Evolutionary conservation across 257 asterid species (phyloP).

Genomic region (Solanum clarkiae): DNA sequence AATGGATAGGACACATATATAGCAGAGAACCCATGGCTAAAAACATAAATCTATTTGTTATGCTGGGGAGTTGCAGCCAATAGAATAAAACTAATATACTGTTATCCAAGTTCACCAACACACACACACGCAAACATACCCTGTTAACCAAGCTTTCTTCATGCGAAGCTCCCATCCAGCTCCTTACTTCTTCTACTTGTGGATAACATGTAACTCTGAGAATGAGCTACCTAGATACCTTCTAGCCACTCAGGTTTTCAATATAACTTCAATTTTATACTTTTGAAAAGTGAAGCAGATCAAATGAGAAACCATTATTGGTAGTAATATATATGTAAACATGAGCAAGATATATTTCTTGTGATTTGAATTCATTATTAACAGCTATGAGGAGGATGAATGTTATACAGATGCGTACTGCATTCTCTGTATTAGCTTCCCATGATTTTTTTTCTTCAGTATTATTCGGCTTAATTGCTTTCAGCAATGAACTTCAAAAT

Average conservation of each 20-base stretch:
- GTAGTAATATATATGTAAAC: neutral
- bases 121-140: neutral
- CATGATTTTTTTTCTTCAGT: neutral
- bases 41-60: neutral
- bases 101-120: neutral
- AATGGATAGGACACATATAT: neutral
- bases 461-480: neutral
- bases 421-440: neutral
- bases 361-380: neutral
- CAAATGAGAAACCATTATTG: neutral
- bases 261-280: neutral
- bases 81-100: neutral
- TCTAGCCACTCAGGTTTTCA: neutral
- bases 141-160: neutral
- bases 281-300: neutral
- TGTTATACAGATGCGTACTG: neutral
- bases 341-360: neutral
- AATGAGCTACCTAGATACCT: neutral
- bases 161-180: neutral
- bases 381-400: neutral
- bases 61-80: neutral
- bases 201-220: neutral
- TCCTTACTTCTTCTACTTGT: neutral
- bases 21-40: neutral
- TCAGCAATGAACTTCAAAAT: neutral